A percentile compares a stretch with the other conserved stretches of the same genome.
These are phyloP conservation scores for Pouteria campechiana DNA, from an alignment of 179 eudicot species.

Conservation along the genomic window DNA sequence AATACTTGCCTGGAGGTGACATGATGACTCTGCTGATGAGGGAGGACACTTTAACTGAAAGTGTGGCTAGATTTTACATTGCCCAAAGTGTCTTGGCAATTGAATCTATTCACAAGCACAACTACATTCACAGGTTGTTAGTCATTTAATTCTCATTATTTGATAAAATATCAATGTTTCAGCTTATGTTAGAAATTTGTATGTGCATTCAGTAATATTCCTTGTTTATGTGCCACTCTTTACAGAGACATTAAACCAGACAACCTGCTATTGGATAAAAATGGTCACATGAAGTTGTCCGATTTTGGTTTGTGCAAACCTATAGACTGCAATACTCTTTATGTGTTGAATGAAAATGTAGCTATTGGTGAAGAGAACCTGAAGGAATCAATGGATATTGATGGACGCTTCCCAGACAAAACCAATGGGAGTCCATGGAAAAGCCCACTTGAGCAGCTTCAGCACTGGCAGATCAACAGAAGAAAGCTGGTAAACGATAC, in stretches of 20 bases:
- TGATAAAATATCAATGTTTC: neutral
- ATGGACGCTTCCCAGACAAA: constrained; percentile 64
- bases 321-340: constrained; percentile 85
- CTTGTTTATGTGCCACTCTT: constrained; percentile 6
- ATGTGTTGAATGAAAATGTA: constrained; percentile 82
- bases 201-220: neutral
- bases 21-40: constrained; percentile 97
- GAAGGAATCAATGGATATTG: constrained; percentile 84
- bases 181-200: neutral
- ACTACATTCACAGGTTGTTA: constrained; percentile 77
- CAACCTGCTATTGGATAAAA: constrained; percentile 88
- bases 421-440: constrained; percentile 66
- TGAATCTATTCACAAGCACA: constrained; percentile 91
- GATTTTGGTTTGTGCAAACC: constrained; percentile 99
- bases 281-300: constrained; percentile 98
- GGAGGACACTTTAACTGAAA: constrained; percentile 80
- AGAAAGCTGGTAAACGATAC: constrained; percentile 54
- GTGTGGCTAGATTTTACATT: constrained; percentile 82
- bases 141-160: neutral
- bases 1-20: constrained; percentile 96
- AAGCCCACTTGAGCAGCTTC: constrained; percentile 93
- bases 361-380: constrained; percentile 55
- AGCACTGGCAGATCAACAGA: constrained; percentile 98
- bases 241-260: constrained; percentile 96
- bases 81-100: constrained; percentile 94